These are phyloP conservation scores for Agaricus sinodeliciosus DNA, from an alignment of 768 basidiomycete genomes.

Conservation along the genomic window DNA sequence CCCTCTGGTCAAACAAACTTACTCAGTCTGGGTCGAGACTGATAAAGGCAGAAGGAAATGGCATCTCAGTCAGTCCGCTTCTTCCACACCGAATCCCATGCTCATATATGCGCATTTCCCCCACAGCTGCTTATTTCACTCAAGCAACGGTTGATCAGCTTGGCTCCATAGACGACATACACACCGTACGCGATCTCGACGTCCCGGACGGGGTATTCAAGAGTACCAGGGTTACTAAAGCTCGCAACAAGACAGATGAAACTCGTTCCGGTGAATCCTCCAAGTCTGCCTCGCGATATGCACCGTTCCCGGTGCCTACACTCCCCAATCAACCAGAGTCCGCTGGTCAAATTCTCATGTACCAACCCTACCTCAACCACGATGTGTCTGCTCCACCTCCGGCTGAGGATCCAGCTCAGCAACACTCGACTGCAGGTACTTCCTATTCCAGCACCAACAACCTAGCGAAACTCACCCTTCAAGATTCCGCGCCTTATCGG, in stretches of 20 bases:
- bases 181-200: constrained; percentile 47
- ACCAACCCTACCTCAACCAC: constrained; percentile 31
- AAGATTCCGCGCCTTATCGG: constrained; percentile 2
- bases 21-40: constrained; percentile 71
- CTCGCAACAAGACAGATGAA: constrained; percentile 38
- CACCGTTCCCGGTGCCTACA: constrained; percentile 31
- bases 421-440: background rate
- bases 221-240: constrained; percentile 56
- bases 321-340: constrained; percentile 21
- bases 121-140: constrained; percentile 78
- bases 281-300: constrained; percentile 28
- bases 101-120: constrained; percentile 2
- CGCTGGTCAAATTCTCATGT: constrained; percentile 30
- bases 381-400: constrained; percentile 14
- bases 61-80: constrained; percentile 62
- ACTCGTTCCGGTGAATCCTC: constrained; percentile 19
- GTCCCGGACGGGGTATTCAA: constrained; percentile 65
- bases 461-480: background rate
- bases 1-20: constrained; percentile 76
- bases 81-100: background rate
- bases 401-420: constrained; percentile 14
- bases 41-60: constrained; percentile 66
- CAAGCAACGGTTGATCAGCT: constrained; percentile 68
- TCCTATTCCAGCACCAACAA: background rate
- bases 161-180: constrained; percentile 64